Conservation (phyloP, 2,329 filamentous ascomycete genomes). For the Talaromyces sp. region DNA sequence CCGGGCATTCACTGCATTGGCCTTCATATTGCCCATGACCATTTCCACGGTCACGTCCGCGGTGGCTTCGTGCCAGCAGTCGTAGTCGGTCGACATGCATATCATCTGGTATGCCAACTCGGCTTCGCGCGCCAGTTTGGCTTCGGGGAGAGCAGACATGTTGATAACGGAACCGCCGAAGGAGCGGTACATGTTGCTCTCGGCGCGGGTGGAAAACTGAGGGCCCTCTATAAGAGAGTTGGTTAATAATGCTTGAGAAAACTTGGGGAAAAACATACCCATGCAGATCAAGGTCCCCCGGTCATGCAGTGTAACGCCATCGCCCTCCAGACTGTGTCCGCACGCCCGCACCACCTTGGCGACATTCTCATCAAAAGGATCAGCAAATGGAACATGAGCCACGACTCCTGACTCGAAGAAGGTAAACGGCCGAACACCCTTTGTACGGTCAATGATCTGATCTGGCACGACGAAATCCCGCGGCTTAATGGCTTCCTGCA, state of each 20-base stretch:
- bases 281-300: conserved; percentile 86
- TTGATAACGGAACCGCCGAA: conserved; percentile 97
- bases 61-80: conserved; percentile 84
- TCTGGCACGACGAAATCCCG: conserved; percentile 96
- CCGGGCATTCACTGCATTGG: conserved; percentile 83
- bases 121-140: conserved; percentile 91
- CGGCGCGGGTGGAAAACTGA: conserved; percentile 92
- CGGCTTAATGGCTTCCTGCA: conserved; percentile 88
- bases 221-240: conserved; percentile 68
- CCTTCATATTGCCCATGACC: conserved; percentile 95
- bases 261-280: conserved; percentile 51
- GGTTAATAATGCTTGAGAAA: neutral
- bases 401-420: conserved; percentile 84
- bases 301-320: conserved; percentile 78
- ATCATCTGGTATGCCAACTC: conserved; percentile 98
- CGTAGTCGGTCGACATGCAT: conserved; percentile 98
- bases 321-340: conserved; percentile 70
- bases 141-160: conserved; percentile 93
- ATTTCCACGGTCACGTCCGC: conserved; percentile 88
- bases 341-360: conserved; percentile 72
- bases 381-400: conserved; percentile 89
- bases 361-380: conserved; percentile 81
- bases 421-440: conserved; percentile 88
- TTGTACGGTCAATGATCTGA: conserved; percentile 95
- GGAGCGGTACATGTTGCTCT: conserved; percentile 88